A percentile compares a stretch with the other conserved stretches of the same genome.
phyloP scores from a whole-genome alignment of 75 land plant species.

The Gnetum montanum region DNA sequence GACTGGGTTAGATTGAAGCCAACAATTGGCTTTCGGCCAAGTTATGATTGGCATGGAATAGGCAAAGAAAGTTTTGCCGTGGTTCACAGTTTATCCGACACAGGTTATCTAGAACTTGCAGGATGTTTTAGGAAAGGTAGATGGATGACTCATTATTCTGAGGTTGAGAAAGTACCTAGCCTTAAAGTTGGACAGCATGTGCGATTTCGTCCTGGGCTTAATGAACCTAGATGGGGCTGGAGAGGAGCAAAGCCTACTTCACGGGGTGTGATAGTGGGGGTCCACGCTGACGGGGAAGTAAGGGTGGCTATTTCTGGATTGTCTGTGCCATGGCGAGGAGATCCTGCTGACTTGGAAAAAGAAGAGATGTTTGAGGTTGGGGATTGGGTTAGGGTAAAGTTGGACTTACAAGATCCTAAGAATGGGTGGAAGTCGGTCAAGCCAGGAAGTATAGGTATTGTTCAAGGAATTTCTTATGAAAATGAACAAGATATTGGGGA shows the following conservation, averaged over 20 bases:
- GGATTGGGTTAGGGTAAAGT: constrained; percentile 72
- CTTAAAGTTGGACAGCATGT: constrained; percentile 80
- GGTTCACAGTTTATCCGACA: constrained; percentile 75
- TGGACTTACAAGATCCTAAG: constrained; percentile 25
- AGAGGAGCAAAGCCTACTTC: constrained; percentile 56
- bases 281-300: constrained; percentile 89
- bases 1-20: constrained; percentile 91
- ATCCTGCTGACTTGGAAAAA: constrained; percentile 82
- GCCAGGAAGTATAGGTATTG: constrained; percentile 83
- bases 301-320: constrained; percentile 71
- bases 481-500: constrained; percentile 38
- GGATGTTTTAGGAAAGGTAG: constrained; percentile 80
- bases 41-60: constrained; percentile 83
- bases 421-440: constrained; percentile 57
- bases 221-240: constrained; percentile 96
- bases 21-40: constrained; percentile 58
- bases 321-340: constrained; percentile 70
- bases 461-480: constrained; percentile 68
- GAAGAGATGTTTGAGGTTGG: constrained; percentile 83
- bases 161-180: constrained; percentile 73
- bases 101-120: constrained; percentile 75
- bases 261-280: constrained; percentile 60
- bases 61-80: constrained; percentile 83
- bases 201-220: constrained; percentile 52
- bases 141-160: constrained; percentile 66